A percentile compares a stretch with the other conserved stretches of the same genome.
Evolutionary conservation across 352 stramenopile species (phyloP).

Genomic region (Phytophthora podocarpi): DNA sequence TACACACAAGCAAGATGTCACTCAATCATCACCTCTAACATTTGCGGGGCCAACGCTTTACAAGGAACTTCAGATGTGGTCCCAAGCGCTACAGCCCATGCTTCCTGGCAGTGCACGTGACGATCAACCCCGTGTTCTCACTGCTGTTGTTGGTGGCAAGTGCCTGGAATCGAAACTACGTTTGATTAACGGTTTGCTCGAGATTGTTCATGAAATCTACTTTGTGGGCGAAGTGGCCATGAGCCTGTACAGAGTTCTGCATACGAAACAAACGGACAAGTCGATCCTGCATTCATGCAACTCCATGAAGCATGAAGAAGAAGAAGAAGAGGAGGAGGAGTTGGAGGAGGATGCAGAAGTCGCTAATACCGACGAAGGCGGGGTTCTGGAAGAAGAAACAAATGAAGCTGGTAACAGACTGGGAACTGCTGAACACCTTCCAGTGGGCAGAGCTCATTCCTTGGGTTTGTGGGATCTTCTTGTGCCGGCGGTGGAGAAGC

Average conservation of each 20-base stretch:
- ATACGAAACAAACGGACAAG: conserved; percentile 24
- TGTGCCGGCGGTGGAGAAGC: conserved; percentile 47
- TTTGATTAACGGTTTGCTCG: conserved; percentile 67
- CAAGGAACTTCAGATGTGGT: conserved; percentile 37
- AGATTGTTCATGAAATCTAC: conserved; percentile 62
- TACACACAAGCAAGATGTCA: not conserved
- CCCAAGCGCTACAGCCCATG: conserved; percentile 33
- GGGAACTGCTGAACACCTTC: not conserved
- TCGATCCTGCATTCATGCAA: not conserved
- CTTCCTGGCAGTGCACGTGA: not conserved
- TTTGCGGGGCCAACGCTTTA: conserved; percentile 35
- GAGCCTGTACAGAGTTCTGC: conserved; percentile 57
- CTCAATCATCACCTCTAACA: not conserved
- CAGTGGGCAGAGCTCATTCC: not conserved
- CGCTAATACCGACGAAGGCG: not conserved
- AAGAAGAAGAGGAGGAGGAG: conserved; percentile 14
- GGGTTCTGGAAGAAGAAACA: not conserved
- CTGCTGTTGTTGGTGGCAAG: conserved; percentile 61
- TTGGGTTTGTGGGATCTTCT: conserved; percentile 41
- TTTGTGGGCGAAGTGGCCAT: conserved; percentile 70
- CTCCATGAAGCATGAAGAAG: not conserved
- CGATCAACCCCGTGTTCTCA: conserved; percentile 9
- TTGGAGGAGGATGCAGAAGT: conserved; percentile 9
- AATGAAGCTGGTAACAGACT: not conserved
- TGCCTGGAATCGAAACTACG: conserved; percentile 60